These are phyloP conservation scores for Talaromyces sp. DNA, from an alignment of 2,329 filamentous ascomycete genomes.

Conservation along the genomic window DNA sequence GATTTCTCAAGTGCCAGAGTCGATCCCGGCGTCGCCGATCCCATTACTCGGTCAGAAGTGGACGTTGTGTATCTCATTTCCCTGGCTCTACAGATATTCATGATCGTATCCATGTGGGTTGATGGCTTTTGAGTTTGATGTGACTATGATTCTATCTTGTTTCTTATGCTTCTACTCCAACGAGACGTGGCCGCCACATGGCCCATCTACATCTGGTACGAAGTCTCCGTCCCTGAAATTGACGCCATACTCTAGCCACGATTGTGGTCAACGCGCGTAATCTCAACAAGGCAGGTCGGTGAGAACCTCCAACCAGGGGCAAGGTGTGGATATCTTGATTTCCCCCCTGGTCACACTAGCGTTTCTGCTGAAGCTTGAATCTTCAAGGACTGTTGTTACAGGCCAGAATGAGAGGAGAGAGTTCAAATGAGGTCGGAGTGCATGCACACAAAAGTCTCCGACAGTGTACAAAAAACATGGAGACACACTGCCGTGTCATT, in stretches of 20 bases:
- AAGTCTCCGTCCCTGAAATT: background rate
- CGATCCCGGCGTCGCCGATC: constrained; percentile 21
- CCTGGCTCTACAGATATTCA: background rate
- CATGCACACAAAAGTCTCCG: no score
- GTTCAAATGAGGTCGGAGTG: no score
- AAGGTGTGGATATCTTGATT: background rate
- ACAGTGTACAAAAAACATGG: no score
- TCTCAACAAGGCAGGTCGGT: constrained; percentile 17
- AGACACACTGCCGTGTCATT: no score
- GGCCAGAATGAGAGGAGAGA: no score
- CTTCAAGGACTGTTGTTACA: no score
- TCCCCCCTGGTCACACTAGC: background rate
- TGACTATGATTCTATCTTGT: background rate
- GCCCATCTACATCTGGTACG: background rate
- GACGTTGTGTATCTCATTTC: background rate
- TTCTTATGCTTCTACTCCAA: no score
- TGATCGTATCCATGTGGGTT: background rate
- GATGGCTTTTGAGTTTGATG: background rate
- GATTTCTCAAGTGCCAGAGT: constrained; percentile 17
- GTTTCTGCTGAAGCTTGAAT: no score
- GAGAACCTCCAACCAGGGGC: background rate
- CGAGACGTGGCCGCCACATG: constrained; percentile 1
- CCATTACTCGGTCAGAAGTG: constrained; percentile 4
- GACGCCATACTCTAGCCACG: background rate
- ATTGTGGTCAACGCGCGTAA: background rate